phyloP scores from a whole-genome alignment of 2,329 filamentous ascomycete species.

The Fusarium pseudocircinatum region DNA sequence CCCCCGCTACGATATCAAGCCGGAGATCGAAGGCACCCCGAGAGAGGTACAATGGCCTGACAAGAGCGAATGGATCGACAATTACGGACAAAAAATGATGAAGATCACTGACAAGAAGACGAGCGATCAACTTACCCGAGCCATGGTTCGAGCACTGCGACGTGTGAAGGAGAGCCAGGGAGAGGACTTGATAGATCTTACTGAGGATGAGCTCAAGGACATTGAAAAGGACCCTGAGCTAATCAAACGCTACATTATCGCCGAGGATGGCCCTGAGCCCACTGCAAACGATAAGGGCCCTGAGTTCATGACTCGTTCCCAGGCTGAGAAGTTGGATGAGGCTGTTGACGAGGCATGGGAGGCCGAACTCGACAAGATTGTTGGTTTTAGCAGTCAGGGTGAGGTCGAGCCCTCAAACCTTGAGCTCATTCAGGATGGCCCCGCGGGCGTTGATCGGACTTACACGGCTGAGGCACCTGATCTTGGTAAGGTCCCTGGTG shows the following conservation, averaged over 20 bases:
- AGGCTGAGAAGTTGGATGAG: conserved; percentile 52
- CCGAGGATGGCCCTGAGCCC: conserved; percentile 42
- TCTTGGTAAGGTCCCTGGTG: conserved; percentile 64
- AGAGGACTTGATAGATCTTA: conserved; percentile 59
- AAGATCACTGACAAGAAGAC: conserved; percentile 55
- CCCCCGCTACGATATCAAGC: conserved; percentile 79
- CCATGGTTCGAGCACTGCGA: conserved; percentile 54
- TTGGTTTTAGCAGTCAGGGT: conserved; percentile 43
- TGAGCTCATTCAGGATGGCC: conserved; percentile 51
- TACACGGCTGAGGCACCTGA: conserved; percentile 59
- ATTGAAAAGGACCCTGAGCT: conserved; percentile 53
- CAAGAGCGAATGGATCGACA: conserved; percentile 66
- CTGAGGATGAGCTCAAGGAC: conserved; percentile 58
- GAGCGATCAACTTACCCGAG: conserved; percentile 53
- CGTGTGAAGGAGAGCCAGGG: conserved; percentile 55
- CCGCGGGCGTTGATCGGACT: conserved; percentile 46
- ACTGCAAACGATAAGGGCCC: conserved; percentile 40
- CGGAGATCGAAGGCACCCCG: conserved; percentile 58
- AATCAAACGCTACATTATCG: conserved; percentile 50
- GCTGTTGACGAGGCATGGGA: conserved; percentile 50
- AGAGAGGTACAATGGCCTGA: conserved; percentile 67
- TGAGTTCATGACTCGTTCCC: conserved; percentile 47
- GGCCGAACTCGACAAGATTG: conserved; percentile 51
- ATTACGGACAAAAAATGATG: conserved; percentile 63
- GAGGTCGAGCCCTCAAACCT: conserved; percentile 48